phyloP scores from a whole-genome alignment of 208 protist species.

The Trypanosomatidae sp. region DNA sequence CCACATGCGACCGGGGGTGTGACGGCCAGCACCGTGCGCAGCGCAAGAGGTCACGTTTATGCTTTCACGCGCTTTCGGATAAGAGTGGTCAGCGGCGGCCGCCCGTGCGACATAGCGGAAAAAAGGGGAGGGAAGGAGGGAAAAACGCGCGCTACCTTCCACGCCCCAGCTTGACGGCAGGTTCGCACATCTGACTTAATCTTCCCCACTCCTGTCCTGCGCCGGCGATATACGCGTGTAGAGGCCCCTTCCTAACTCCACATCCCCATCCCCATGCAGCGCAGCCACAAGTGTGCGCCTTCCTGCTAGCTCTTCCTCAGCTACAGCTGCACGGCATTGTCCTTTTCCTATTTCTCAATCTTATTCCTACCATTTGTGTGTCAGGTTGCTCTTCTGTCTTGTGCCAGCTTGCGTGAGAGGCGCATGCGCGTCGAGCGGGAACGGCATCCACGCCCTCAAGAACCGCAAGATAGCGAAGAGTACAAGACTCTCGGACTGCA shows the following conservation, averaged over 20 bases:
- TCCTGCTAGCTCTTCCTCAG: conserved; percentile 2
- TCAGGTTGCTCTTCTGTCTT: too few relatives aligned
- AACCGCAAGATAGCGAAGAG: background rate
- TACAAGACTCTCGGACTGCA: background rate
- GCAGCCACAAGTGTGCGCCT: background rate
- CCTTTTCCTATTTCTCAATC: background rate
- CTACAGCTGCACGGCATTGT: background rate
- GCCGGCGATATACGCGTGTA: conserved; percentile 3
- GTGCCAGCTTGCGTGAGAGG: background rate
- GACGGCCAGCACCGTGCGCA: background rate
- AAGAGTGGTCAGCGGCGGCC: background rate
- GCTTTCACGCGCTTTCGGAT: background rate
- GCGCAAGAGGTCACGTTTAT: background rate
- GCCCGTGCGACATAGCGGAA: background rate
- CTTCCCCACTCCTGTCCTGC: conserved; percentile 1
- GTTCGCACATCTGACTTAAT: conserved; percentile 4
- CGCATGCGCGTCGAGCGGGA: background rate
- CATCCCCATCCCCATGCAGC: background rate
- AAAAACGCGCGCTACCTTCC: background rate
- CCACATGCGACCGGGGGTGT: background rate
- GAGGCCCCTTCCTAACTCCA: background rate
- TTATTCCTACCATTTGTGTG: background rate
- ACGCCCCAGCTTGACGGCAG: background rate
- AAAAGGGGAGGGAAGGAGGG: background rate
- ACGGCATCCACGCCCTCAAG: background rate